A percentile compares a stretch with the other conserved stretches of the same genome.
These are phyloP conservation scores for Aspergillus puulaauensis DNA, from an alignment of 2,329 filamentous ascomycete genomes.

Conservation along the genomic window DNA sequence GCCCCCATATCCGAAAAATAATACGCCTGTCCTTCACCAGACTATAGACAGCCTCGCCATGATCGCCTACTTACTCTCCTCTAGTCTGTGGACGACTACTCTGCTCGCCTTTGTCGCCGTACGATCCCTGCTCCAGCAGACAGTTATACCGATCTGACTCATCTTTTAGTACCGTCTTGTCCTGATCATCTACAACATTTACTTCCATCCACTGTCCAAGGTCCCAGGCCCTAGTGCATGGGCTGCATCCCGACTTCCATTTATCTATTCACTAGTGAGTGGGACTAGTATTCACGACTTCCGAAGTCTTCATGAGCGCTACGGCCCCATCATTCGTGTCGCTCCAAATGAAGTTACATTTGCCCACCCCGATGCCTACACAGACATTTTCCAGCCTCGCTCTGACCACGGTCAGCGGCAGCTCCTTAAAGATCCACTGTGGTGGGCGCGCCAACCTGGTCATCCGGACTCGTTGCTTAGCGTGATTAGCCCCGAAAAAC, in stretches of 20 bases:
- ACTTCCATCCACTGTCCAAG: neutral
- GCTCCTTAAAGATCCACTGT: constrained; percentile 8
- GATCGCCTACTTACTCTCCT: neutral
- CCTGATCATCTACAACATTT: neutral
- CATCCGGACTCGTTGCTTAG: constrained; percentile 8
- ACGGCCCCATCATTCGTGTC: neutral
- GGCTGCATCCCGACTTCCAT: constrained; percentile 3
- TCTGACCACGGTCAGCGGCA: neutral
- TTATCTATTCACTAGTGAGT: neutral
- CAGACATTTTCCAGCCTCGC: neutral
- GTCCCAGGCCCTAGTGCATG: neutral
- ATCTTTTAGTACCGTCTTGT: neutral
- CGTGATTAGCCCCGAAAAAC: constrained; percentile 3
- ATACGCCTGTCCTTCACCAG: no score
- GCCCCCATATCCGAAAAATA: no score
- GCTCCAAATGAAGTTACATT: constrained; percentile 2
- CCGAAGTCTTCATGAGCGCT: neutral
- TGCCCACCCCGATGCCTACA: neutral
- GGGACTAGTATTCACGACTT: constrained; percentile 1
- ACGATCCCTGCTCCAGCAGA: neutral
- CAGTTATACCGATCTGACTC: neutral
- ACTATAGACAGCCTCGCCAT: neutral
- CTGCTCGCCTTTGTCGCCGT: neutral
- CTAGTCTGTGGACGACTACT: neutral
- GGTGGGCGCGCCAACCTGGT: constrained; percentile 5